phyloP scores from a whole-genome alignment of 805 yeast species.

The Ogataea haglerorum region DNA sequence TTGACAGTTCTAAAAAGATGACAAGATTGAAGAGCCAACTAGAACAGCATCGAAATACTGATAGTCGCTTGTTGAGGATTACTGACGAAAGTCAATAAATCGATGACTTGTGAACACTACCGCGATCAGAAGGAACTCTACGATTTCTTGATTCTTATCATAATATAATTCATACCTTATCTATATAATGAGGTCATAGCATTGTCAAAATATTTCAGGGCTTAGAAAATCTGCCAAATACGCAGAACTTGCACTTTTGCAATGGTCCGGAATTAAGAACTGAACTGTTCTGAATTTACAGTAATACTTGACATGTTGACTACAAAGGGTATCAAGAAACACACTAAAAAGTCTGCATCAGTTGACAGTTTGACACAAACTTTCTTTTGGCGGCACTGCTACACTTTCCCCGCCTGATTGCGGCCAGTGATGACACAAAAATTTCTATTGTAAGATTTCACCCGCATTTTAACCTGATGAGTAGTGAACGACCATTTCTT shows the following conservation, averaged over 20 bases:
- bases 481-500: conserved; percentile 2
- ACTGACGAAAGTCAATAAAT: not conserved
- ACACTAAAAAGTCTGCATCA: not conserved
- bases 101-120: not conserved
- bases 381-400: not conserved
- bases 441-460: not conserved
- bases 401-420: conserved; percentile 6
- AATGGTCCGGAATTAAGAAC: too few relatives aligned
- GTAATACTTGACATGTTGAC: not conserved
- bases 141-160: too few relatives aligned
- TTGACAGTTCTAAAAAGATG: conserved; percentile 20
- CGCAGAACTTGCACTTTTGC: too few relatives aligned
- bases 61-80: not conserved
- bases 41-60: conserved; percentile 1
- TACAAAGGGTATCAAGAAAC: too few relatives aligned
- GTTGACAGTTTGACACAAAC: not conserved
- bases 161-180: too few relatives aligned
- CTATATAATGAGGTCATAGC: too few relatives aligned
- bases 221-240: too few relatives aligned
- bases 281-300: too few relatives aligned
- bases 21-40: conserved; percentile 12
- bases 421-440: conserved; percentile 4
- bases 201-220: too few relatives aligned
- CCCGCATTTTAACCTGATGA: conserved; percentile 1
- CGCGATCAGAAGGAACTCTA: too few relatives aligned